phyloP scores from a whole-genome alignment of 148 eudicot species.

The Rhododendron henanense region DNA sequence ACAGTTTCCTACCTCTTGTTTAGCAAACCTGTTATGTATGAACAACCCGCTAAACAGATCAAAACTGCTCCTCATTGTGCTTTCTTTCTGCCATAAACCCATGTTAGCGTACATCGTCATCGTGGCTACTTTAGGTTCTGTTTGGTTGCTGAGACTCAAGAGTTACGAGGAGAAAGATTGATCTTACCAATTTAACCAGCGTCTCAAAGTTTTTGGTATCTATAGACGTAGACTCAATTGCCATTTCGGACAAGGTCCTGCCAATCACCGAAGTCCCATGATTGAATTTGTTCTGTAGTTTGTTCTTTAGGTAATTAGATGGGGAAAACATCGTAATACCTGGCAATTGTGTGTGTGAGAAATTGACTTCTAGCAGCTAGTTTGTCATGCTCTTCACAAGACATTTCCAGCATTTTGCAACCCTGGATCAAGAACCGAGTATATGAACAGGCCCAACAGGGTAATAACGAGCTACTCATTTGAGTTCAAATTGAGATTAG shows the following conservation, averaged over 20 bases:
- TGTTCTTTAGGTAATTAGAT: neutral
- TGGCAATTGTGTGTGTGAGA: slow-evolving; percentile 50
- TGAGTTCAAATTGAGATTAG: too few relatives aligned
- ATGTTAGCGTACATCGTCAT: neutral
- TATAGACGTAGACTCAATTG: slow-evolving; percentile 39
- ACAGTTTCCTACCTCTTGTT: slow-evolving; percentile 27
- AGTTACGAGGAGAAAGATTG: neutral
- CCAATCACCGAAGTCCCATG: neutral
- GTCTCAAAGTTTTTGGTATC: slow-evolving; percentile 54
- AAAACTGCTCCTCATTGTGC: slow-evolving; percentile 42
- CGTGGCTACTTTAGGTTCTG: neutral
- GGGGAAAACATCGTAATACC: slow-evolving; percentile 23
- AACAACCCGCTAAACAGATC: slow-evolving; percentile 56
- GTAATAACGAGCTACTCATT: too few relatives aligned
- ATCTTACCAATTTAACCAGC: slow-evolving; percentile 45
- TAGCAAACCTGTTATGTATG: slow-evolving; percentile 36
- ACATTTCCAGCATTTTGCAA: slow-evolving; percentile 64
- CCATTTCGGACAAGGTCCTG: slow-evolving; percentile 58
- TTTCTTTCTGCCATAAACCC: slow-evolving; percentile 46
- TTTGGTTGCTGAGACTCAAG: neutral
- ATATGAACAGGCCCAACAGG: neutral
- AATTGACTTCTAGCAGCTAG: slow-evolving; percentile 56
- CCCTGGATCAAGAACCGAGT: slow-evolving; percentile 29
- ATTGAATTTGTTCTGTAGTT: neutral
- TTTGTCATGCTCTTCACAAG: slow-evolving; percentile 60